A percentile compares a stretch with the other conserved stretches of the same genome.
Conservation (phyloP, 805 yeast genomes). For the Yamadazyma nakazawae region DNA sequence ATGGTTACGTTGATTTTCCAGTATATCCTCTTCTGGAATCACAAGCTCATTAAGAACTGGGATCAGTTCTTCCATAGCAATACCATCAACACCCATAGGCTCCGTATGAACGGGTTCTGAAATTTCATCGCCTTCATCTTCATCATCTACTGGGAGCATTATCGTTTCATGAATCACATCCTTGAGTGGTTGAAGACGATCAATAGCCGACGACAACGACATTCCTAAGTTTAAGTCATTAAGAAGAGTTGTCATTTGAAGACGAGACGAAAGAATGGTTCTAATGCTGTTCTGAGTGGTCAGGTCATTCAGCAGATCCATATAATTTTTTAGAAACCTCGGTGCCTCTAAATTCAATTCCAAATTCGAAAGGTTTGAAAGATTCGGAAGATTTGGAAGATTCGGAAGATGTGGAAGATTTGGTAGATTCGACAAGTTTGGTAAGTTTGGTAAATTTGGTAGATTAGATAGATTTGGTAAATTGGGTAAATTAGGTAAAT, state of each 20-base stretch:
- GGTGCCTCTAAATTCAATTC: constrained; percentile 9
- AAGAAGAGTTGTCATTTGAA: constrained; percentile 40
- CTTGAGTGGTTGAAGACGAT: constrained; percentile 46
- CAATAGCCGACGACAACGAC: constrained; percentile 49
- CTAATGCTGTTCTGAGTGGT: constrained; percentile 19
- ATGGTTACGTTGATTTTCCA: constrained; percentile 19
- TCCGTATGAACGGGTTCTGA: constrained; percentile 30
- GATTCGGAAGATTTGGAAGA: constrained; percentile 2
- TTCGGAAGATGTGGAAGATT: neutral
- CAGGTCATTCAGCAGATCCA: constrained; percentile 19
- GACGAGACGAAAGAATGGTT: constrained; percentile 38
- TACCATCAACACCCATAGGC: constrained; percentile 53
- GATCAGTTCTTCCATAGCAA: constrained; percentile 40
- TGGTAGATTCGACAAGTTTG: neutral
- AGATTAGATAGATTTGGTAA: neutral
- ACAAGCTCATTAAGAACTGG: constrained; percentile 47
- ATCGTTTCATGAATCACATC: constrained; percentile 46
- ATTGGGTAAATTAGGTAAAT: constrained; percentile 5
- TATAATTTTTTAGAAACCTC: constrained; percentile 9
- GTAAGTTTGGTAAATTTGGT: constrained; percentile 2
- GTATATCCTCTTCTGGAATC: constrained; percentile 35
- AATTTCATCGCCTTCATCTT: constrained; percentile 6
- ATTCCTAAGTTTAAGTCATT: constrained; percentile 44
- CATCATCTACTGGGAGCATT: constrained; percentile 50
- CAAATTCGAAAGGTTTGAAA: neutral